Base-by-base conservation (phyloP, 1,284 basidiomycete genomes). In the Wallemia hederae region DNA sequence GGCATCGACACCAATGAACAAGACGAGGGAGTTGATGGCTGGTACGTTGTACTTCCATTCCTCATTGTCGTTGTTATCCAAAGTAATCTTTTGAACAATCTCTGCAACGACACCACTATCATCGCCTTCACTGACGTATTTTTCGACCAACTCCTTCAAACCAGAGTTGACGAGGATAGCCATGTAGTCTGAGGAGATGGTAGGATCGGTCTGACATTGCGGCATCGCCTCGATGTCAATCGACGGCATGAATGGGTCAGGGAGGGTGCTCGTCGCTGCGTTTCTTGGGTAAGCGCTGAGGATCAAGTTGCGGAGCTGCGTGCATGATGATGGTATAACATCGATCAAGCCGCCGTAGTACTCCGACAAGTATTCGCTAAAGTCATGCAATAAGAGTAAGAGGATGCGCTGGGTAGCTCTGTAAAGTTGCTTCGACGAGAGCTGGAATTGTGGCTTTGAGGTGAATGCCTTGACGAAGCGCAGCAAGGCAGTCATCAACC, bases 321-420 rank as follows among this genome's bases (percentile, higher is more conserved):
- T 83, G 77, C 91, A 97, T 66, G 85, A 81, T 22, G 83, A 75
- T 57, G 94, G 94, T 64, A 98, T 85, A 63, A 80, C 81, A 65
- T 97, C 91, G 69, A 88, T 89, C 57, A 99, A 79, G 58, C 85
- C 84, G 74, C 94, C 91, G 72, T 96, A 92, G 70, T 94, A 90
- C 73, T 92, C 88, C 70, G 84, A 85, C 63, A 99, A 77, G 76
- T 97, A 98, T 65, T 97, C 91, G 59, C 94, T 92, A 77, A 96
- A 97, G 74, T 98, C 94, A 72, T 98, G 92, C 61, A 98, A 79
- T 62, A 98, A 80, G 62, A 98, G 88, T 59, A 98, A 78, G 60
- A 97, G 78, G 57, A 98, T 78, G 39, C 91, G 81, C 58, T 96
- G 76, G 24, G 89, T 81, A n/a, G 90, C 94, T 60, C 84, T 81